Percentiles rank a stretch among this genome's conserved stretches.
Conservation (phyloP, 139 green algal species). For the Chlorella sp. region DNA sequence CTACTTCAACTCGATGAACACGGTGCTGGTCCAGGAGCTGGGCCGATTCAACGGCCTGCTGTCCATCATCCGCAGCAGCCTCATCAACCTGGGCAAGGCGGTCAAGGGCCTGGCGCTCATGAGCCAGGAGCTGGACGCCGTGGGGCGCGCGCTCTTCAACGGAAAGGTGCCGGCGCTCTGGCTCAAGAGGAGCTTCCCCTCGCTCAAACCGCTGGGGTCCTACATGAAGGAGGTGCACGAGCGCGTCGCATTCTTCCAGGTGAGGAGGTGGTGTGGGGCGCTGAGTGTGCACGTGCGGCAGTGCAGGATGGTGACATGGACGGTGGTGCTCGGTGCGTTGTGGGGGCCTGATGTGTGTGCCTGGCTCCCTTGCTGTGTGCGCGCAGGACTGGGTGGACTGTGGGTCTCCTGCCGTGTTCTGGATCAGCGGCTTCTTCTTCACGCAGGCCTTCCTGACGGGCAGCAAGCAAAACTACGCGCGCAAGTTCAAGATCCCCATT, state of each 20-base stretch:
- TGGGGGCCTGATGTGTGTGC: no score
- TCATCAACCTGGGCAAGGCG: slow-evolving; percentile 65
- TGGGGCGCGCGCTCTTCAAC: slow-evolving; percentile 10
- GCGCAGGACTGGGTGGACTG: slow-evolving; percentile 54
- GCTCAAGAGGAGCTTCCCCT: slow-evolving; percentile 64
- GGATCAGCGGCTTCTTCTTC: slow-evolving; percentile 85
- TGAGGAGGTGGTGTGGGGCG: neutral
- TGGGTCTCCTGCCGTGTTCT: slow-evolving; percentile 61
- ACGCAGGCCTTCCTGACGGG: slow-evolving; percentile 82
- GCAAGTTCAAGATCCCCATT: slow-evolving; percentile 67
- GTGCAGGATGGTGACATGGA: no score
- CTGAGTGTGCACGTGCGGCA: no score
- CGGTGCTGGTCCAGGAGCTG: slow-evolving; percentile 72
- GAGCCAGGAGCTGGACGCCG: slow-evolving; percentile 62
- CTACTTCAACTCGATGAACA: slow-evolving; percentile 84
- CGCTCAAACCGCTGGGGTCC: slow-evolving; percentile 61
- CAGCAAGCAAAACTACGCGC: slow-evolving; percentile 78
- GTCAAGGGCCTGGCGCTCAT: slow-evolving; percentile 77
- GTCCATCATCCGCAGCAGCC: slow-evolving; percentile 43
- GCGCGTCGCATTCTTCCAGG: slow-evolving; percentile 55
- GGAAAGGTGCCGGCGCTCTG: slow-evolving; percentile 56
- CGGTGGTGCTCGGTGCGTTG: no score
- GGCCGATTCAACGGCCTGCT: slow-evolving; percentile 68
- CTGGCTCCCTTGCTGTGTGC: no score
- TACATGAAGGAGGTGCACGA: slow-evolving; percentile 75